These are phyloP conservation scores for Phytophthora megakarya DNA, from an alignment of 352 stramenopile genomes.

Conservation along the genomic window DNA sequence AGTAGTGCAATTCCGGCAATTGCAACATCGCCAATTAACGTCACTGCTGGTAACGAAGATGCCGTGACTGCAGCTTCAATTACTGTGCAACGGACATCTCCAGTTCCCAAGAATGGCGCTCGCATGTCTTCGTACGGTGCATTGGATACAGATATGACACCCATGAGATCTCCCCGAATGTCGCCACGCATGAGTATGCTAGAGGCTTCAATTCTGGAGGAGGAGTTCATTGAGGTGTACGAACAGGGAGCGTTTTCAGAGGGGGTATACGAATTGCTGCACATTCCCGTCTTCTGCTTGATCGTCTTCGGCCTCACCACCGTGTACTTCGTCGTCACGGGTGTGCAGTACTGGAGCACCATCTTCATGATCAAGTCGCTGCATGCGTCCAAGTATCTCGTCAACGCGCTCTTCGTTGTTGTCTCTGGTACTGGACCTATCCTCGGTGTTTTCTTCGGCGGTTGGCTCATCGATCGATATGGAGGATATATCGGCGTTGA, in stretches of 20 bases:
- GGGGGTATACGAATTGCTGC: slow-evolving; percentile 60
- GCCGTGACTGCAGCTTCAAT: slow-evolving; percentile 5
- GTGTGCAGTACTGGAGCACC: slow-evolving; percentile 88
- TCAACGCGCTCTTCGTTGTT: slow-evolving; percentile 84
- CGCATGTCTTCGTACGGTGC: slow-evolving; percentile 54
- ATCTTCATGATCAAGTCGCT: slow-evolving; percentile 91
- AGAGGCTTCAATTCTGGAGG: slow-evolving; percentile 71
- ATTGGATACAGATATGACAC: slow-evolving; percentile 49
- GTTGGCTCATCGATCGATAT: slow-evolving; percentile 77
- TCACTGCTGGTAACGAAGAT: slow-evolving; percentile 6
- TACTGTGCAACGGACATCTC: slow-evolving; percentile 31
- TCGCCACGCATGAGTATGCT: slow-evolving; percentile 61
- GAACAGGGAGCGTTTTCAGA: slow-evolving; percentile 73
- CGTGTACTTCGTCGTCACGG: slow-evolving; percentile 88
- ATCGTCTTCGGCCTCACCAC: slow-evolving; percentile 80
- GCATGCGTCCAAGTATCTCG: slow-evolving; percentile 79
- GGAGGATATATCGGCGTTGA: slow-evolving; percentile 81
- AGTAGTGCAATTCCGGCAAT: slow-evolving; percentile 14
- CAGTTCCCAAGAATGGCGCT: slow-evolving; percentile 19
- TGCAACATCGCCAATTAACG: slow-evolving; percentile 27
- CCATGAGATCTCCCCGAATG: slow-evolving; percentile 40
- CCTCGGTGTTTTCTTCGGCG: slow-evolving; percentile 81
- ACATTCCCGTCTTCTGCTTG: slow-evolving; percentile 77
- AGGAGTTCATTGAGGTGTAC: slow-evolving; percentile 75
- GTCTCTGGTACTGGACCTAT: slow-evolving; percentile 81